Evolutionary conservation across 1,139 yeast species (phyloP).

Genomic region (Saccharomycopsis crataegensis): DNA sequence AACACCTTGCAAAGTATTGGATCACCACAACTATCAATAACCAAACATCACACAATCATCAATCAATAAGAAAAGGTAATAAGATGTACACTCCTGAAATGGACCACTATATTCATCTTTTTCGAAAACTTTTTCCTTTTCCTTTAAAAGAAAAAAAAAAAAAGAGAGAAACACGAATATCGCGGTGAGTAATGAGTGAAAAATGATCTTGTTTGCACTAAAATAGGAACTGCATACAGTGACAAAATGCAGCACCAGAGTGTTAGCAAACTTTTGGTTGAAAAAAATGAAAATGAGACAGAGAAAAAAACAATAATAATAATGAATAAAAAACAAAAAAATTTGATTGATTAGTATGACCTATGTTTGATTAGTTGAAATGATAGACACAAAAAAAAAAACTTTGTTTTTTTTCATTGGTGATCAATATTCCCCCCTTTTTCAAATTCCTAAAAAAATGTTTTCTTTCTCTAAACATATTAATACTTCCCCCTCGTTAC

Average conservation of each 20-base stretch:
- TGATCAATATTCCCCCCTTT: no score
- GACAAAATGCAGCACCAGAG: conserved; percentile 74
- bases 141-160: neutral
- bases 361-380: neutral
- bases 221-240: conserved; percentile 81
- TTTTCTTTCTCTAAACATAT: neutral
- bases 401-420: neutral
- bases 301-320: neutral
- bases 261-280: conserved; percentile 67
- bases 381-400: no score
- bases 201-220: conserved; percentile 84
- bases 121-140: no score
- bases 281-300: neutral
- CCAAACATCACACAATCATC: no score
- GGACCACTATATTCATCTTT: conserved; percentile 12
- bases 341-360: neutral
- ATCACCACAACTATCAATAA: no score
- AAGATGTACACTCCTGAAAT: conserved; percentile 18
- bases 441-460: no score
- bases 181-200: conserved; percentile 20
- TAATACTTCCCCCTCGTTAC: neutral
- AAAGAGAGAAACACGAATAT: neutral
- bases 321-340: neutral
- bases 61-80: no score
- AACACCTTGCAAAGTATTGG: no score